phyloP scores from a whole-genome alignment of 2,329 filamentous ascomycete genomes.

The Blastomyces emzantsi region DNA sequence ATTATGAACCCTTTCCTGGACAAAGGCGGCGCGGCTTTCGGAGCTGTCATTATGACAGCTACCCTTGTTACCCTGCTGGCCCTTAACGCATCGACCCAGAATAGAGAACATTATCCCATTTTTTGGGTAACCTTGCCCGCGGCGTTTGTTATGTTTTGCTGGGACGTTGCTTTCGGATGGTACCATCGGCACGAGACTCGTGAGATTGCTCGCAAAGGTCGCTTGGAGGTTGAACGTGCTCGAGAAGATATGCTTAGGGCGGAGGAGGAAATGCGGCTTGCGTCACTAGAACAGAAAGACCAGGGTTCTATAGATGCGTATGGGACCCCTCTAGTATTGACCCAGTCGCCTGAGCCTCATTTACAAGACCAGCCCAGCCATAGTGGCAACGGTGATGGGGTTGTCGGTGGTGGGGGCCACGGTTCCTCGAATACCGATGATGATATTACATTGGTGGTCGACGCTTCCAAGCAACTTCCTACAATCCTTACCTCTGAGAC shows the following conservation, averaged over 20 bases:
- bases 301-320: slow-evolving; percentile 11
- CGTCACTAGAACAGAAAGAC: slow-evolving; percentile 12
- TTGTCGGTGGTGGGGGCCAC: not conserved
- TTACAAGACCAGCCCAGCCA: slow-evolving; percentile 9
- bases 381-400: not conserved
- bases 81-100: slow-evolving; percentile 53
- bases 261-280: slow-evolving; percentile 22
- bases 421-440: slow-evolving; percentile 12
- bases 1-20: slow-evolving; percentile 69
- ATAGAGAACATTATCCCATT: slow-evolving; percentile 47
- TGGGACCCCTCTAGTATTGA: slow-evolving; percentile 10
- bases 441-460: slow-evolving; percentile 8
- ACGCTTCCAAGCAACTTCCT: slow-evolving; percentile 5
- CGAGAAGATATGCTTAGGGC: slow-evolving; percentile 33
- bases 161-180: slow-evolving; percentile 59
- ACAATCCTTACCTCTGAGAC: slow-evolving; percentile 9
- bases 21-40: slow-evolving; percentile 55
- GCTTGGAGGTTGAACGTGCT: slow-evolving; percentile 40
- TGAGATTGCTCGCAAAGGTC: slow-evolving; percentile 50
- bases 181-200: slow-evolving; percentile 53
- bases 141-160: slow-evolving; percentile 58
- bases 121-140: slow-evolving; percentile 63
- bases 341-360: slow-evolving; percentile 7
- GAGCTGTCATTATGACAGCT: slow-evolving; percentile 55
- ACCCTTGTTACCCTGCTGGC: slow-evolving; percentile 58